Percentiles rank a stretch among this genome's conserved stretches.
Evolutionary conservation across 2,329 filamentous ascomycete genomes (phyloP).

Genomic region (Aspergillus brasiliensis): DNA sequence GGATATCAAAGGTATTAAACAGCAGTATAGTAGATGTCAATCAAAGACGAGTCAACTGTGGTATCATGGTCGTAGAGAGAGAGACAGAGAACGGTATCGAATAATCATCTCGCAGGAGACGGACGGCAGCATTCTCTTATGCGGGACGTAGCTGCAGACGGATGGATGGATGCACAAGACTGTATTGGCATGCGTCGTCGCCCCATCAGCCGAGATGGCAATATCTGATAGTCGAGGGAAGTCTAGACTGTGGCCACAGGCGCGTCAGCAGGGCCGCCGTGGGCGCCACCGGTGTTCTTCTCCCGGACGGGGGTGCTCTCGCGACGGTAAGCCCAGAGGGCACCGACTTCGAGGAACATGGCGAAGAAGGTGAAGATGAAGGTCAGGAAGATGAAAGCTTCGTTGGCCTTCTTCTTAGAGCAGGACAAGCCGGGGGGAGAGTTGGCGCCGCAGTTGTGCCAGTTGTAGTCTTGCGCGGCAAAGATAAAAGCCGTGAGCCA

Average conservation of each 20-base stretch:
- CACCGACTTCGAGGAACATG: slow-evolving; percentile 40
- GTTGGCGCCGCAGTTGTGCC: slow-evolving; percentile 31
- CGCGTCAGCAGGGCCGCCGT: slow-evolving; percentile 22
- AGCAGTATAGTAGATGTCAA: background rate
- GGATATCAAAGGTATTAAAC: background rate
- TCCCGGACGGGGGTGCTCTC: slow-evolving; percentile 25
- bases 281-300: slow-evolving; percentile 25
- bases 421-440: slow-evolving; percentile 39
- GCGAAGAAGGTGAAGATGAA: slow-evolving; percentile 48
- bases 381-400: slow-evolving; percentile 49
- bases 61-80: background rate
- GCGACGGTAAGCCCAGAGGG: slow-evolving; percentile 38
- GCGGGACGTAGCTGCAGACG: background rate
- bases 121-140: background rate
- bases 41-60: background rate
- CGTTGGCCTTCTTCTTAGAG: slow-evolving; percentile 42
- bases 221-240: background rate
- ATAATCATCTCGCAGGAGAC: background rate
- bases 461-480: slow-evolving; percentile 48
- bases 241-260: slow-evolving; percentile 8
- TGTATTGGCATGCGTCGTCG: background rate
- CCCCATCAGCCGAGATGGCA: background rate
- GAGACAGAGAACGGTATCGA: background rate
- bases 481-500: slow-evolving; percentile 55
- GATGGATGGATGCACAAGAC: background rate